These are phyloP conservation scores for Monilinia fructicola DNA, from an alignment of 2,329 filamentous ascomycete genomes.

Conservation along the genomic window DNA sequence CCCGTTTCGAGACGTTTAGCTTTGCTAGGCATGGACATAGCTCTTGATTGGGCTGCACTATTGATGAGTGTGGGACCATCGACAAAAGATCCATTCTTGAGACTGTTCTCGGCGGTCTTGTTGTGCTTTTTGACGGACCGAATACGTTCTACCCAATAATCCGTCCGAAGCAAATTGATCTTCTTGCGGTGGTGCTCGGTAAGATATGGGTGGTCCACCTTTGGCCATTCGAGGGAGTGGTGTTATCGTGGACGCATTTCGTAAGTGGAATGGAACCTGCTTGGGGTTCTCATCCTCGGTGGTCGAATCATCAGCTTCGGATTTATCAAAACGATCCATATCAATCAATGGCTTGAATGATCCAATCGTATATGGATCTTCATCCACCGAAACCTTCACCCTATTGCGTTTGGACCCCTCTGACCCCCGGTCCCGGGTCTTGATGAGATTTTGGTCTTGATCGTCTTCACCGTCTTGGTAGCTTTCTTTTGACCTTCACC, in stretches of 20 bases:
- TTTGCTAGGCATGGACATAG: constrained; percentile 30
- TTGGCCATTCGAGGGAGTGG: constrained; percentile 6
- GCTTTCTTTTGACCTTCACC: constrained; percentile 42
- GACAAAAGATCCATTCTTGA: constrained; percentile 48
- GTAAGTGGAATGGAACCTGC: constrained; percentile 39
- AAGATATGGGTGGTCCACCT: constrained; percentile 32
- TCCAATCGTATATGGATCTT: constrained; percentile 62
- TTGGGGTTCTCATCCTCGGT: constrained; percentile 36
- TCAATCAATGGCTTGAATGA: constrained; percentile 68
- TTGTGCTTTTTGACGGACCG: constrained; percentile 45
- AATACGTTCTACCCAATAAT: constrained; percentile 52
- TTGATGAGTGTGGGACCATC: constrained; percentile 59
- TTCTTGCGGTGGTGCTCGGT: constrained; percentile 33
- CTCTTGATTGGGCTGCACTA: constrained; percentile 36
- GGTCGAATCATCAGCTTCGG: constrained; percentile 28
- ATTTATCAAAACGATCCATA: constrained; percentile 53
- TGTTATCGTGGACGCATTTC: constrained; percentile 32
- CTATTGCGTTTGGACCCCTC: constrained; percentile 34
- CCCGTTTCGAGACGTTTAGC: constrained; percentile 22
- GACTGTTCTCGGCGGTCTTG: constrained; percentile 33
- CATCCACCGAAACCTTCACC: constrained; percentile 46
- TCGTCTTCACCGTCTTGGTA: constrained; percentile 31
- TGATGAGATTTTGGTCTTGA: constrained; percentile 13
- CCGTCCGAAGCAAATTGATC: constrained; percentile 48
- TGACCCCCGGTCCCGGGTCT: constrained; percentile 33